phyloP scores from a whole-genome alignment of 2,329 filamentous ascomycete species.

The Penicillium oxalicum region DNA sequence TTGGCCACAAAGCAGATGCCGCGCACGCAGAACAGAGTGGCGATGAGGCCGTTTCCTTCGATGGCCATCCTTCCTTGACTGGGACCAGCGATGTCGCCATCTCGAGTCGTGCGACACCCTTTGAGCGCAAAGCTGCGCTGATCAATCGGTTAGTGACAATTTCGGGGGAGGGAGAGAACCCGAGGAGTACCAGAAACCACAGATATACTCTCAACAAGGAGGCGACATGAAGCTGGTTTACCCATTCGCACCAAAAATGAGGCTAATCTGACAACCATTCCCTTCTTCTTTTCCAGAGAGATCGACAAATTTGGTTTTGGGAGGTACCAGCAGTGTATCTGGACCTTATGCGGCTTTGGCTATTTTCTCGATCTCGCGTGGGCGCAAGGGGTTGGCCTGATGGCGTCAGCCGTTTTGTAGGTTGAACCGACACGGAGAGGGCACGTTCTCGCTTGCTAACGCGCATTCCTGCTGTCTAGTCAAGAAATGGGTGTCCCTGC shows the following conservation, averaged over 20 bases:
- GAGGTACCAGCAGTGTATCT: conserved; percentile 9
- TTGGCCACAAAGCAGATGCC: not conserved
- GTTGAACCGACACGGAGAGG: not conserved
- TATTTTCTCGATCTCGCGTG: conserved; percentile 12
- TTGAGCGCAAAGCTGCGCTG: conserved; percentile 4
- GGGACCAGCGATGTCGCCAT: not conserved
- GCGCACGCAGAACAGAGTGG: not conserved
- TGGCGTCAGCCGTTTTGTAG: conserved; percentile 10
- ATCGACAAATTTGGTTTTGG: conserved; percentile 12
- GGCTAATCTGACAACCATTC: too few relatives aligned
- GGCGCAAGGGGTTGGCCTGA: conserved; percentile 7
- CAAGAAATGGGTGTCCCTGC: not conserved
- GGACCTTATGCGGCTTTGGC: conserved; percentile 8
- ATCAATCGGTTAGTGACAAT: not conserved
- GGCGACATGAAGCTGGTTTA: not conserved
- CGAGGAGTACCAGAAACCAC: too few relatives aligned
- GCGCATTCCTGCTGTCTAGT: not conserved
- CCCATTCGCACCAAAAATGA: too few relatives aligned
- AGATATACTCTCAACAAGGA: too few relatives aligned
- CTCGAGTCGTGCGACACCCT: not conserved
- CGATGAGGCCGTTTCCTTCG: not conserved
- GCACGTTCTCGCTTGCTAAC: not conserved
- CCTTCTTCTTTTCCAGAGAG: not conserved
- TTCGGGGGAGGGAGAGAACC: too few relatives aligned
- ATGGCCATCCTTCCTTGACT: not conserved